Evolutionary conservation across 164 flowering plant genomes (phyloP).

Genomic region (Magnolia sinica): DNA sequence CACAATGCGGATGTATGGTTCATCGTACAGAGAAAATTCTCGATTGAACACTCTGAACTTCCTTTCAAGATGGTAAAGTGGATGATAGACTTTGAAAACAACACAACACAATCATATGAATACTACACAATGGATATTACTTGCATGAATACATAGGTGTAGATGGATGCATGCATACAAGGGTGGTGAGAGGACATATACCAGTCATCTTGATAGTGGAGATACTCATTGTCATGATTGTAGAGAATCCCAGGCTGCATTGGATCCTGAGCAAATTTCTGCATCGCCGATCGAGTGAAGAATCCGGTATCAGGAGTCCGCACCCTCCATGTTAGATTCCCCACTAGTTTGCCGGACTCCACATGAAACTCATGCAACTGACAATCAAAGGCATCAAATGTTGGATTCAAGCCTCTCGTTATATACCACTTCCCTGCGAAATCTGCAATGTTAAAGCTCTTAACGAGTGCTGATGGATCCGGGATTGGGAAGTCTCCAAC

Average conservation of each 20-base stretch:
- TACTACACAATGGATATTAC: neutral
- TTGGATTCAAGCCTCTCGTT: conserved; percentile 83
- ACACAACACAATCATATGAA: neutral
- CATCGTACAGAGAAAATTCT: neutral
- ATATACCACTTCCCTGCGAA: conserved; percentile 95
- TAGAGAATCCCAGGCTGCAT: conserved; percentile 73
- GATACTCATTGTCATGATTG: conserved; percentile 92
- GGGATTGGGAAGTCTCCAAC: conserved; percentile 88
- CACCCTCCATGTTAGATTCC: conserved; percentile 84
- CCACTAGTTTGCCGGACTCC: conserved; percentile 70
- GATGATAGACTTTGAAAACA: neutral
- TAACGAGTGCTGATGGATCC: conserved; percentile 66
- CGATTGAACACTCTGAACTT: neutral
- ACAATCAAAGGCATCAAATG: conserved; percentile 87
- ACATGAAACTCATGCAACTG: conserved; percentile 86
- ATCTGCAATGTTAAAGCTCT: conserved; percentile 69
- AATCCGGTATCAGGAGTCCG: conserved; percentile 82
- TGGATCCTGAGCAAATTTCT: conserved; percentile 85
- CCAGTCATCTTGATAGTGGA: conserved; percentile 98
- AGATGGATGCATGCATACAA: neutral
- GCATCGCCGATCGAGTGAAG: conserved; percentile 66
- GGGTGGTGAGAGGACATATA: conserved; percentile 23
- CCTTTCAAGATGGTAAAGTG: neutral
- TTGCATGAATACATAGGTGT: neutral
- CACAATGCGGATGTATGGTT: neutral